Evolutionary conservation across 345 rosid species (phyloP).

Genomic region (Pistacia vera): DNA sequence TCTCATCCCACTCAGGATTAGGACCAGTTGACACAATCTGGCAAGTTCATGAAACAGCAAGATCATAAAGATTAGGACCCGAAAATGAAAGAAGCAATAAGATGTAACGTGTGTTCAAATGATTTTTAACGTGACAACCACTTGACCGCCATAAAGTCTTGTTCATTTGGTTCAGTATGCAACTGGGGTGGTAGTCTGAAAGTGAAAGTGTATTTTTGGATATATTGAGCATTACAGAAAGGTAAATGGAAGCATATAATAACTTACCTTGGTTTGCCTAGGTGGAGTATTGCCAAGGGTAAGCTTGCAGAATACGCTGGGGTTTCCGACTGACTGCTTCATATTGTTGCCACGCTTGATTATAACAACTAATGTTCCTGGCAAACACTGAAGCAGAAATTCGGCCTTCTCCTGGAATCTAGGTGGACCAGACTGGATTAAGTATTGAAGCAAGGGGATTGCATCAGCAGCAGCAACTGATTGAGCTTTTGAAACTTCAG

Average conservation of each 20-base stretch:
- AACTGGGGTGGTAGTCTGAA: not conserved
- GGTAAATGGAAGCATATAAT: too few relatives aligned
- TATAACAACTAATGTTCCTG: slow-evolving; percentile 89
- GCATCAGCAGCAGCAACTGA: slow-evolving; percentile 99
- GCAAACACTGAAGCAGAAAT: slow-evolving; percentile 93
- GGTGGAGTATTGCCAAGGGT: slow-evolving; percentile 90
- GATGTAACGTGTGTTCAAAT: not conserved
- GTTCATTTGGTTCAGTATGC: not conserved
- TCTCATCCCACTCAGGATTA: slow-evolving; percentile 98
- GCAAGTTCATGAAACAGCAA: not conserved
- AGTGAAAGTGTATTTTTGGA: too few relatives aligned
- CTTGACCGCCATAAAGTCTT: not conserved
- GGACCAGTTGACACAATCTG: slow-evolving; percentile 96
- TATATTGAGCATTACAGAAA: too few relatives aligned
- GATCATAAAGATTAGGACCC: not conserved
- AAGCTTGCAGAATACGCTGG: slow-evolving; percentile 94
- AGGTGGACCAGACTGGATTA: slow-evolving; percentile 99
- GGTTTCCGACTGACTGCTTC: slow-evolving; percentile 99
- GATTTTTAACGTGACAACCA: not conserved
- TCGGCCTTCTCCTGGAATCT: slow-evolving; percentile 99
- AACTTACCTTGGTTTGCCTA: slow-evolving; percentile 68
- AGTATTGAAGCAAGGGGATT: slow-evolving; percentile 89
- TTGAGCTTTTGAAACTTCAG: slow-evolving; percentile 94
- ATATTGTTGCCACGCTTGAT: slow-evolving; percentile 97
- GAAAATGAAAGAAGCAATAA: not conserved